Conservation (phyloP, 176 grass and related monocot genomes). For the Phoenix dactylifera region DNA sequence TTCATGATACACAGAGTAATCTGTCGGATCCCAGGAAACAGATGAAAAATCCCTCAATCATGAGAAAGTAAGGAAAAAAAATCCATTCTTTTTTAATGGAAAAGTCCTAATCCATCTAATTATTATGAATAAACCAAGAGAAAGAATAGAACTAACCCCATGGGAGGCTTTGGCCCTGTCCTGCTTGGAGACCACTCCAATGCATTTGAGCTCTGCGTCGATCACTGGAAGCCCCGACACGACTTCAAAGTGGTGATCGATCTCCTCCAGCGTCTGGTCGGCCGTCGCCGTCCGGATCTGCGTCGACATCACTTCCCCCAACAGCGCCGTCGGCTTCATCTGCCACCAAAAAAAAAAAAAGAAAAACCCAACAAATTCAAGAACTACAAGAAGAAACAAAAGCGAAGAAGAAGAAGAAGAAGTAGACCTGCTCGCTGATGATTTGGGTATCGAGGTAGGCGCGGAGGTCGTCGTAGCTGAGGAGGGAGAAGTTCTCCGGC, state of each 20-base stretch:
- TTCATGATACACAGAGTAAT: no score
- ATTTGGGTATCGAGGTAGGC: constrained; percentile 82
- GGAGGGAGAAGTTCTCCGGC: constrained; percentile 51
- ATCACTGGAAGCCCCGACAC: constrained; percentile 61
- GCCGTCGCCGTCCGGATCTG: constrained; percentile 37
- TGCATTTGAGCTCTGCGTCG: constrained; percentile 36
- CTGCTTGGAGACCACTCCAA: constrained; percentile 62
- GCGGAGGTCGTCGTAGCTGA: constrained; percentile 54
- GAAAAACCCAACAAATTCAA: not conserved
- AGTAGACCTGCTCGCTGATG: constrained; percentile 13
- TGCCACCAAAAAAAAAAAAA: constrained; percentile 2
- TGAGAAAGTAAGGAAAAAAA: no score
- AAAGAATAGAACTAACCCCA: constrained; percentile 35
- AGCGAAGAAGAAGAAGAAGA: not conserved
- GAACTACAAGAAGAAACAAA: not conserved
- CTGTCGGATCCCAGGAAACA: no score
- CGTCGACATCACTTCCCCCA: constrained; percentile 53
- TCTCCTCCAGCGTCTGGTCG: constrained; percentile 40
- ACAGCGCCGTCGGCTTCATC: constrained; percentile 39
- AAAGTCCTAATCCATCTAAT: no score
- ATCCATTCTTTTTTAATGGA: no score
- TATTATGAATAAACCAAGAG: not conserved
- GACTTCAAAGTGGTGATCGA: constrained; percentile 39
- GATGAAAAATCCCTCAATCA: no score
- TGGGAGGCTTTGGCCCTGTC: constrained; percentile 46